phyloP scores from a whole-genome alignment of 2,329 filamentous ascomycete species.

The Achaetomium macrosporum region DNA sequence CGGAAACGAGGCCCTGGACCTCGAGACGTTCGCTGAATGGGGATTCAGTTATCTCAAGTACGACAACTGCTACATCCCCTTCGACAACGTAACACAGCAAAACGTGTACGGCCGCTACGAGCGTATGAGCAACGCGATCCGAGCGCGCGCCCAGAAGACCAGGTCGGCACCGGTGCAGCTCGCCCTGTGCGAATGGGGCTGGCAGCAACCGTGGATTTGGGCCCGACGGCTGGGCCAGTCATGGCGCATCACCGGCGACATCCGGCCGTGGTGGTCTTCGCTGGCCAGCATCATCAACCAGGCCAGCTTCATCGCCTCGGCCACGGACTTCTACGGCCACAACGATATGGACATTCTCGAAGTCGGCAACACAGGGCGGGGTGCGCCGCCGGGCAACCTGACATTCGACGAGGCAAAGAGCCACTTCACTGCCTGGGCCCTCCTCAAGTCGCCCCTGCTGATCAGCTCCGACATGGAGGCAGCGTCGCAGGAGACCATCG shows the following conservation, averaged over 20 bases:
- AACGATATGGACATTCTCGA: conserved; percentile 17
- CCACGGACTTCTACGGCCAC: conserved; percentile 4
- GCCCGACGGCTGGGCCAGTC: conserved; percentile 9
- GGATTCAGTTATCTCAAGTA: conserved; percentile 15
- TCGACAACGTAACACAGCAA: conserved; percentile 13
- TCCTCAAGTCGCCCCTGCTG: conserved; percentile 10
- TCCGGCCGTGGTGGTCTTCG: conserved; percentile 12
- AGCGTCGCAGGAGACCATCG: conserved; percentile 3
- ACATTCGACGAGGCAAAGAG: conserved; percentile 11
- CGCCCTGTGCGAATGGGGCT: conserved; percentile 15
- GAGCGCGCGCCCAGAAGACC: neutral
- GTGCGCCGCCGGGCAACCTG: conserved; percentile 13
- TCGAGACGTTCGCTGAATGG: conserved; percentile 10
- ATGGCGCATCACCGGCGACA: conserved; percentile 13
- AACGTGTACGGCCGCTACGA: conserved; percentile 10
- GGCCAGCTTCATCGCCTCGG: conserved; percentile 10
- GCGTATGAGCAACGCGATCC: conserved; percentile 11
- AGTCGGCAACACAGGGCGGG: conserved; percentile 10
- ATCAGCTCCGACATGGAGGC: conserved; percentile 10
- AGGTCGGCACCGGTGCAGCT: conserved; percentile 2
- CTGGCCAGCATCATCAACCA: conserved; percentile 13
- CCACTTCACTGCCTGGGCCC: conserved; percentile 14
- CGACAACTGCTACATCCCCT: conserved; percentile 18
- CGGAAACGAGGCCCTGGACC: conserved; percentile 11
- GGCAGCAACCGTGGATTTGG: conserved; percentile 13